phyloP scores from a whole-genome alignment of 75 land plant genomes.

The Chamaecyparis obtusa region DNA sequence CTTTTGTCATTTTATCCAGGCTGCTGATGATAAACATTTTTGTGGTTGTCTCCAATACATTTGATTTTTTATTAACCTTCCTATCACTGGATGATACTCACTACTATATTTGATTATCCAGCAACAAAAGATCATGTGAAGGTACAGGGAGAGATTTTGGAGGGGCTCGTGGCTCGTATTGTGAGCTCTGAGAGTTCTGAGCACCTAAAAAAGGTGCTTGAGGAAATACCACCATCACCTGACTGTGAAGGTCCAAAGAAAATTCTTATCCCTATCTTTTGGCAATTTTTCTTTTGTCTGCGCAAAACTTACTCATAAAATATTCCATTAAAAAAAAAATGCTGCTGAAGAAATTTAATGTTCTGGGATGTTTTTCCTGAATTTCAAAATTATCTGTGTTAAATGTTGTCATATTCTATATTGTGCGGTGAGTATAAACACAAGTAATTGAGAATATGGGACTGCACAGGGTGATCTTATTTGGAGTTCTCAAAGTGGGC shows the following conservation, averaged over 20 bases:
- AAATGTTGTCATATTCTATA: not conserved
- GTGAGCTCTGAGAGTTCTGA: conserved; percentile 70
- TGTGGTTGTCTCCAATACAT: not conserved
- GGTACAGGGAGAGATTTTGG: conserved; percentile 95
- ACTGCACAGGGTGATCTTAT: not conserved
- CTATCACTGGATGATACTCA: not conserved
- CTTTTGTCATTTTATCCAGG: not conserved
- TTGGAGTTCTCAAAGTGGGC: not conserved
- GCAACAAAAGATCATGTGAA: conserved; percentile 85
- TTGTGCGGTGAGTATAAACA: not conserved
- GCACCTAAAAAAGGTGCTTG: conserved; percentile 58
- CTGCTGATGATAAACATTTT: not conserved
- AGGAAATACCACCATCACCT: conserved; percentile 53
- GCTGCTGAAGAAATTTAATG: not conserved
- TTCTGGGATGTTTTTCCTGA: not conserved
- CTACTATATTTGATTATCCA: conserved; percentile 20
- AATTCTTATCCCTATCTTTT: not conserved
- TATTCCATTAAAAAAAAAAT: not conserved
- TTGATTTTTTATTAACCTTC: not conserved
- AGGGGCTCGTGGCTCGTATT: conserved; percentile 96
- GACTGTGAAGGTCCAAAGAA: conserved; percentile 41
- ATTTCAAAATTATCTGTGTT: not conserved
- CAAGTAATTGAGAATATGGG: not conserved
- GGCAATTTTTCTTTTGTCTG: not conserved
- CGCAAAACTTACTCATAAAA: not conserved